Evolutionary conservation across 805 yeast species (phyloP).

Genomic region (Sugiyamaella floridensis): DNA sequence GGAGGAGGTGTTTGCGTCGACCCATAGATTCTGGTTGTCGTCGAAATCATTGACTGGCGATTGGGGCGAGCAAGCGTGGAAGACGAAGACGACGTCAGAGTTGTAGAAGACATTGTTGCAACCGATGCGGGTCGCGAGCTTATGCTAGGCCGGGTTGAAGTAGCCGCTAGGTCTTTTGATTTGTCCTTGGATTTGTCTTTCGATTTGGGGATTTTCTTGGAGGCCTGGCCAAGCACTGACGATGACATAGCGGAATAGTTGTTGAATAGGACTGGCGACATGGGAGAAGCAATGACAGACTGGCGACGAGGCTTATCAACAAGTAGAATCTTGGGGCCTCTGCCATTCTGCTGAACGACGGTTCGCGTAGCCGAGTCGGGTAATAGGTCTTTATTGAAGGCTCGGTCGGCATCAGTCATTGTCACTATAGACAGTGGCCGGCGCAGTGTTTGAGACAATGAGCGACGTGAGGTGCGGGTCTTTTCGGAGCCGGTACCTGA

Average conservation of each 20-base stretch:
- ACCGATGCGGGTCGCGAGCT: no score
- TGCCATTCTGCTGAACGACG: not conserved
- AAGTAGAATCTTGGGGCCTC: not conserved
- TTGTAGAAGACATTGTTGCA: no score
- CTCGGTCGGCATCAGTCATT: not conserved
- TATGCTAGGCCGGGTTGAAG: no score
- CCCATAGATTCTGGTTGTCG: no score
- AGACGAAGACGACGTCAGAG: no score
- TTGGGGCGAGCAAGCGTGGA: no score
- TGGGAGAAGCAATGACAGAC: not conserved
- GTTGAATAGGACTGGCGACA: not conserved
- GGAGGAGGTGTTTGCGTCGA: no score
- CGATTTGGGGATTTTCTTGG: not conserved
- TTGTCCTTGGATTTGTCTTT: not conserved
- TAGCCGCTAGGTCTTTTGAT: no score
- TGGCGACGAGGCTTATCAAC: not conserved
- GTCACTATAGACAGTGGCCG: constrained; percentile 6
- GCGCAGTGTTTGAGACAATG: constrained; percentile 4
- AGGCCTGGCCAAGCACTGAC: not conserved
- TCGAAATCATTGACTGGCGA: no score
- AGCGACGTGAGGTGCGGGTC: not conserved
- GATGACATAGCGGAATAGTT: not conserved
- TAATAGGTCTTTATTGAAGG: not conserved
- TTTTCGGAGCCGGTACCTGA: not conserved
- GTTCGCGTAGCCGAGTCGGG: not conserved